Percentiles rank a stretch among this genome's conserved stretches.
Evolutionary conservation across 495 filamentous ascomycete species (phyloP).

Genomic region (Cercophora scortea): DNA sequence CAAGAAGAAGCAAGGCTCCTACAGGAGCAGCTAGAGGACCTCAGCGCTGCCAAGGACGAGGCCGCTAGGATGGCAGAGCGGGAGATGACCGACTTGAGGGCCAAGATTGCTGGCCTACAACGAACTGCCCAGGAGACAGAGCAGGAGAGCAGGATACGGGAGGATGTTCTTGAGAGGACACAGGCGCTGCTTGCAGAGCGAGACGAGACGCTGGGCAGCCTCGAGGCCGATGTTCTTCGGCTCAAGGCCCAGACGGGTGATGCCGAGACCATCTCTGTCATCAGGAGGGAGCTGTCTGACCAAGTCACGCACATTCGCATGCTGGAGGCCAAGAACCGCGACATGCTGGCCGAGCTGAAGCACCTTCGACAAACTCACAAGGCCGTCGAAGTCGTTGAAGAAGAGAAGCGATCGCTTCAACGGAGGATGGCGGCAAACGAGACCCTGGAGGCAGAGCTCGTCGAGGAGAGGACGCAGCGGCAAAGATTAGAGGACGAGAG

Average conservation of each 20-base stretch:
- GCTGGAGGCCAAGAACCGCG: conserved; percentile 70
- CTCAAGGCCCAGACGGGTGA: conserved; percentile 81
- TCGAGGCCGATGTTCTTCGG: conserved; percentile 76
- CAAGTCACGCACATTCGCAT: conserved; percentile 84
- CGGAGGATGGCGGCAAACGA: conserved; percentile 68
- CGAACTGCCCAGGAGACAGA: conserved; percentile 62
- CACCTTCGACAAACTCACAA: conserved; percentile 71
- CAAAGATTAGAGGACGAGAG: conserved; percentile 85
- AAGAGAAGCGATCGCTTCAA: conserved; percentile 84
- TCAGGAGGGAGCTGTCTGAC: conserved; percentile 77
- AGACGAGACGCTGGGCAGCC: conserved; percentile 57
- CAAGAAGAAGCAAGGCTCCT: conserved; percentile 65
- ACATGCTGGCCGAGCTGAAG: conserved; percentile 73
- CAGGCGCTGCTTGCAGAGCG: conserved; percentile 61
- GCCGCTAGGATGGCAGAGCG: conserved; percentile 64
- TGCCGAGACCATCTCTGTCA: conserved; percentile 68
- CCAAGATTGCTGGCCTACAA: conserved; percentile 59
- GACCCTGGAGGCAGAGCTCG: conserved; percentile 63
- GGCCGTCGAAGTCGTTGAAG: conserved; percentile 87
- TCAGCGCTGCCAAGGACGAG: conserved; percentile 59
- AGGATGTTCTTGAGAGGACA: conserved; percentile 49
- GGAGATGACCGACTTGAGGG: conserved; percentile 61
- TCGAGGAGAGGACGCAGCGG: conserved; percentile 70
- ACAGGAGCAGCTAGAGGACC: conserved; percentile 73
- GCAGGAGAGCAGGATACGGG: conserved; percentile 58